phyloP scores from a whole-genome alignment of 177 flowering plant genomes.

The Vitis hybrid region DNA sequence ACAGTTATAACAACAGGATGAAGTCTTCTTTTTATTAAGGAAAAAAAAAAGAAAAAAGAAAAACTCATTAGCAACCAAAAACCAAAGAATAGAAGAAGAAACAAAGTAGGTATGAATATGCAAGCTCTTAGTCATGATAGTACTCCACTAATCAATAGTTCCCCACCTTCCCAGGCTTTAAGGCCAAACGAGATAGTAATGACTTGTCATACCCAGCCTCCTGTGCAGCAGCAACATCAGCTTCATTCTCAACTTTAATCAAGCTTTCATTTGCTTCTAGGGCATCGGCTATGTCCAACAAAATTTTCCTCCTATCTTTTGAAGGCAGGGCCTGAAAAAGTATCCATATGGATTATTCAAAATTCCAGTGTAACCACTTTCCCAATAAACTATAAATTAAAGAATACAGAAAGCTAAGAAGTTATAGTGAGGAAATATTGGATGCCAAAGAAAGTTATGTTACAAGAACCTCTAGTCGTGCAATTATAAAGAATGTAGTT shows the following conservation, averaged over 20 bases:
- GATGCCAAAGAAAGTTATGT: neutral
- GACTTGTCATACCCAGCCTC: conserved; percentile 81
- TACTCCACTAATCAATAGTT: no score
- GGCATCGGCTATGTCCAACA: conserved; percentile 84
- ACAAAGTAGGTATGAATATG: neutral
- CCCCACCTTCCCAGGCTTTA: conserved; percentile 88
- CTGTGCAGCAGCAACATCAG: conserved; percentile 84
- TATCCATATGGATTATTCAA: neutral
- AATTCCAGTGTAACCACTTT: neutral
- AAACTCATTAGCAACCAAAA: no score
- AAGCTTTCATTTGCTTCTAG: conserved; percentile 74
- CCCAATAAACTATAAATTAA: neutral
- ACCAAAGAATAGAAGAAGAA: no score
- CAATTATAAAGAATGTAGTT: neutral
- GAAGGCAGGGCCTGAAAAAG: conserved; percentile 68
- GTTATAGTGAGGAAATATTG: neutral
- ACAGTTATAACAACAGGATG: no score
- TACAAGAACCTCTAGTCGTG: neutral
- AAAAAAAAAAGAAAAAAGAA: no score
- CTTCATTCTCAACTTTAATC: conserved; percentile 75
- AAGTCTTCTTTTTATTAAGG: no score
- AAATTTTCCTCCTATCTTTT: conserved; percentile 63
- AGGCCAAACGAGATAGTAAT: conserved; percentile 70
- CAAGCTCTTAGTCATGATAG: neutral
- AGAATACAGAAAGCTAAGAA: neutral